A percentile compares a stretch with the other conserved stretches of the same genome.
Conservation (phyloP, 2,329 filamentous ascomycete genomes). For the Amauroascus niger region DNA sequence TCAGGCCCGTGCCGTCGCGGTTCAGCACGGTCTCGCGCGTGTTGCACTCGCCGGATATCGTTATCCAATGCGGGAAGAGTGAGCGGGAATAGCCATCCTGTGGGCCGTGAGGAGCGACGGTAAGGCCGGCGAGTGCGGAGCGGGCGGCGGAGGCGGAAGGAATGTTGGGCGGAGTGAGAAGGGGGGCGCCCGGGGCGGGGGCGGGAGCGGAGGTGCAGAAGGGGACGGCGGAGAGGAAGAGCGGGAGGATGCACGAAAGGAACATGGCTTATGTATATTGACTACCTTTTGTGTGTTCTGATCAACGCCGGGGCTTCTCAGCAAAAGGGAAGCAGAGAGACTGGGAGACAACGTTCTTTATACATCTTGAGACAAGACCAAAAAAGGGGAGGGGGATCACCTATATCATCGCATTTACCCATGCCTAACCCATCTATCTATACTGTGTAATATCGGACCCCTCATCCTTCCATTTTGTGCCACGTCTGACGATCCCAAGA, state of each 20-base stretch:
- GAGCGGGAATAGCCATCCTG: conserved; percentile 53
- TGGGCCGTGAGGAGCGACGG: conserved; percentile 47
- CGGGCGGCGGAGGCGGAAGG: conserved; percentile 51
- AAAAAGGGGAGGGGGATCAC: not conserved
- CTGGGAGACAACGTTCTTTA: too few relatives aligned
- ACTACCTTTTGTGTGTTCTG: too few relatives aligned
- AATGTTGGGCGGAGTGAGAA: conserved; percentile 50
- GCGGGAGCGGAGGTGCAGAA: conserved; percentile 18
- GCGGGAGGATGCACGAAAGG: not conserved
- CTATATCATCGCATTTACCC: not conserved
- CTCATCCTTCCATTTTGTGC: not conserved
- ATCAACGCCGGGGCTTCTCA: too few relatives aligned
- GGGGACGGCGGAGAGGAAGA: conserved; percentile 15
- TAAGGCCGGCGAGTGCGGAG: conserved; percentile 49
- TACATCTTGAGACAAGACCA: not conserved
- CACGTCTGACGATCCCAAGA: not conserved
- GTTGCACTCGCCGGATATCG: conserved; percentile 57
- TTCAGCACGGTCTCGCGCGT: conserved; percentile 62
- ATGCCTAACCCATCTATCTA: not conserved
- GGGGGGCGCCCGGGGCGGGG: conserved; percentile 21
- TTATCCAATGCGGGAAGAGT: conserved; percentile 63
- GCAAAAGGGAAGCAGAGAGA: too few relatives aligned
- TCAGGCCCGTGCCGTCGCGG: conserved; percentile 60
- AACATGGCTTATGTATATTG: not conserved
- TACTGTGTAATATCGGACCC: too few relatives aligned